Evolutionary conservation across 257 asterid species (phyloP).

Genomic region (Solanum bukasovii): DNA sequence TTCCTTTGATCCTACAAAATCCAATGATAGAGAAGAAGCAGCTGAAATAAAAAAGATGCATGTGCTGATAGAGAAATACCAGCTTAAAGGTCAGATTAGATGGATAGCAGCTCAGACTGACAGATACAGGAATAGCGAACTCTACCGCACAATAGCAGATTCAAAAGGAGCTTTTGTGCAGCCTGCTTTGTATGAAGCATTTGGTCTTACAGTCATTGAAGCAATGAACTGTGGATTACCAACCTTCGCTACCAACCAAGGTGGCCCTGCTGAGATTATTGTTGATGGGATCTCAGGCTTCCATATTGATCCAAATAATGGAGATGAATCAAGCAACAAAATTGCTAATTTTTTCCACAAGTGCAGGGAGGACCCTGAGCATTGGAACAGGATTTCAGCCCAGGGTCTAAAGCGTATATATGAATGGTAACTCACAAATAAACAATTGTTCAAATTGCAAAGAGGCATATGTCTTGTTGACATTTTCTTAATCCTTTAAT

Average conservation of each 20-base stretch:
- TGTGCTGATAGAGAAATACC: constrained; percentile 43
- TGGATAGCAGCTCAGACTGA: constrained; percentile 94
- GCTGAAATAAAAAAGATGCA: constrained; percentile 83
- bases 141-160: constrained; percentile 75
- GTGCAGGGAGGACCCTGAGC: constrained; percentile 50
- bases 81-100: constrained; percentile 71
- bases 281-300: constrained; percentile 77
- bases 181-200: constrained; percentile 88
- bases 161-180: constrained; percentile 85
- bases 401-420: constrained; percentile 72
- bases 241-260: constrained; percentile 84
- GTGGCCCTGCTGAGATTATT: constrained; percentile 97
- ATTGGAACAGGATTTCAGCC: constrained; percentile 57
- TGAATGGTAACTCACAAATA: constrained; percentile 43
- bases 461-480: neutral
- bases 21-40: constrained; percentile 90
- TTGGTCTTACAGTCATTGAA: constrained; percentile 80
- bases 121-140: constrained; percentile 56
- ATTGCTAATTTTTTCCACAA: constrained; percentile 72
- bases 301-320: constrained; percentile 66
- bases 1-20: constrained; percentile 72
- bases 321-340: constrained; percentile 73
- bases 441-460: neutral
- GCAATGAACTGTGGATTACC: constrained; percentile 96
- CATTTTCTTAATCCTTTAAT: neutral